Base-by-base conservation (phyloP, 176 grass and related monocot genomes). In the Raddia guianensis region DNA sequence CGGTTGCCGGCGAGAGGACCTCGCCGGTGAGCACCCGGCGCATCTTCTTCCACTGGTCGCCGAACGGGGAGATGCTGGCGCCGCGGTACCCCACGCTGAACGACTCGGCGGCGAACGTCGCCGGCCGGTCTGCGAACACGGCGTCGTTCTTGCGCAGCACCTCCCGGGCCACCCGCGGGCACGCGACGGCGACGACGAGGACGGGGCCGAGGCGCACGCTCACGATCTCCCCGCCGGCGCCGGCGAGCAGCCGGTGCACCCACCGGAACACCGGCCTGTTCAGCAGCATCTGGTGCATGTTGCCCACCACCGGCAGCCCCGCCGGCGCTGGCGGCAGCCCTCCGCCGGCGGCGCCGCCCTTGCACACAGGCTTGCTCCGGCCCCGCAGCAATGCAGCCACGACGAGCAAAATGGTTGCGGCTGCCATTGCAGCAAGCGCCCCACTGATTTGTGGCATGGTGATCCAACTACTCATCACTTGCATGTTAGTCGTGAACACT, bases 1-100 rank as follows among this genome's bases (percentile, higher is more conserved):
- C 83, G 55, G 76, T 91, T 2, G 73, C 33, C 1, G 80, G 80
- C 27, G 9, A 55, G 2, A 91, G 52, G 11, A 89, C 5, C 61
- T 94, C 89, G 0, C 76, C 62, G 48, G 76, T 52, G 8, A 91
- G 55, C 18, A 94, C 68, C 35, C 84, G 84, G 12, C 83, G 73
- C 92, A 94, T 91, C 84, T 91, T 94, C 63, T 58, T 75, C 92
- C 89, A 91, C 78, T 87, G 89, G 55, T 91, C 89, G 0, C 90
- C 90, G 62, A 57, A 83, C 10, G 87, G 85, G 14, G 82, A 53
- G 21, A 96, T 55, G 83, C 55, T 63, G 35, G 54, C 54, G 59
- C 49, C 71, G 50, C 72, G 78, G 79, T 86, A 94, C 1, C 82
- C 82, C 1, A 78, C 9, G 73, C 87, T 56, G 62, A 88, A 63